phyloP scores from a whole-genome alignment of 768 basidiomycete genomes.

The Sarcomyxa edulis region DNA sequence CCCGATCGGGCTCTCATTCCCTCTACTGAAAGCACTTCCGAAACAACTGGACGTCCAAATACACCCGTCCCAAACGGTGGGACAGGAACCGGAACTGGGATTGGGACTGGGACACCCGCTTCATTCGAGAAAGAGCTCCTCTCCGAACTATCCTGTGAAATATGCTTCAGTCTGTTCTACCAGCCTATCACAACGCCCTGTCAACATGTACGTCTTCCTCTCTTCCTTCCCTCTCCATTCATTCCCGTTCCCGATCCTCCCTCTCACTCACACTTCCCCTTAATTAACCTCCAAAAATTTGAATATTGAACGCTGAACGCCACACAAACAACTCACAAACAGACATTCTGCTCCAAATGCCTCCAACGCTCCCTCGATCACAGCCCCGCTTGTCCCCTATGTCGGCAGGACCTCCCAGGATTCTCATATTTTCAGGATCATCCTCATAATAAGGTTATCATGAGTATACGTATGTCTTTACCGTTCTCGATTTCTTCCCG shows the following conservation, averaged over 20 bases:
- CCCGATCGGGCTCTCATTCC: constrained; percentile 2
- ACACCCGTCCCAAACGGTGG: neutral
- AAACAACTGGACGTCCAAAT: constrained; percentile 10
- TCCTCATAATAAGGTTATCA: constrained; percentile 64
- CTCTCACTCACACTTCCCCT: too few relatives aligned
- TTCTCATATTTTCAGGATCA: constrained; percentile 79
- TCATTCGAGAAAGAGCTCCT: constrained; percentile 55
- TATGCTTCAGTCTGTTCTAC: constrained; percentile 80
- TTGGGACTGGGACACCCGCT: constrained; percentile 11
- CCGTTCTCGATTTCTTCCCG: constrained; percentile 1
- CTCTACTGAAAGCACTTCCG: constrained; percentile 11
- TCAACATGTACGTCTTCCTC: constrained; percentile 71
- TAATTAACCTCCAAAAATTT: too few relatives aligned
- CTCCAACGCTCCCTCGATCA: constrained; percentile 90
- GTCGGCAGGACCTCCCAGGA: constrained; percentile 71
- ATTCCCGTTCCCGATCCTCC: constrained; percentile 7
- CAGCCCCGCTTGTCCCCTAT: constrained; percentile 75
- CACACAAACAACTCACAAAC: too few relatives aligned
- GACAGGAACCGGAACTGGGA: constrained; percentile 1
- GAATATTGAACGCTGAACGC: too few relatives aligned
- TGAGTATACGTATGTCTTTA: constrained; percentile 55
- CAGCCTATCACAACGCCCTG: constrained; percentile 92
- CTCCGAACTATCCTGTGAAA: constrained; percentile 80
- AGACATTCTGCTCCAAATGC: constrained; percentile 92
- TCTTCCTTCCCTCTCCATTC: neutral